These are phyloP conservation scores for Lithocarpus polystachyus DNA, from an alignment of 306 rosid species.

Conservation along the genomic window DNA sequence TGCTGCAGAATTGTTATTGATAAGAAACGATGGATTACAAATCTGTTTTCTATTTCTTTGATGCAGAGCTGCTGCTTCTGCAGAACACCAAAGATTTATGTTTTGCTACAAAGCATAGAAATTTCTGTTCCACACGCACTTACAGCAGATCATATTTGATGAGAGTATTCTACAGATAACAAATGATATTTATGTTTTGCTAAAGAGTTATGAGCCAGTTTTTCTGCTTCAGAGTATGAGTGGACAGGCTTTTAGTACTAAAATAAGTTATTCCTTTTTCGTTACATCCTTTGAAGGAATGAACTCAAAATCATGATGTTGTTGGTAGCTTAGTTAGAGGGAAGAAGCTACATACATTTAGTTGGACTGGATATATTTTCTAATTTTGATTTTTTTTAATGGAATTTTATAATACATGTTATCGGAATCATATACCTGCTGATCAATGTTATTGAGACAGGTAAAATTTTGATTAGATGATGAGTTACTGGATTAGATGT, in stretches of 20 bases:
- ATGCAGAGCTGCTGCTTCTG: no score
- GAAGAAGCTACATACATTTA: conserved; percentile 32
- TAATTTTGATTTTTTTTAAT: conserved; percentile 37
- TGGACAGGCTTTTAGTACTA: conserved; percentile 32
- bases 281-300: conserved; percentile 48
- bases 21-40: no score
- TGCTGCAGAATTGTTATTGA: no score
- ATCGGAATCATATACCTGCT: conserved; percentile 19
- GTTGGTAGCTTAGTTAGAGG: conserved; percentile 31
- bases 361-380: conserved; percentile 36
- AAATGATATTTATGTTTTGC: no score
- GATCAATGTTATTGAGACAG: conserved; percentile 7
- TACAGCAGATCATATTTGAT: no score
- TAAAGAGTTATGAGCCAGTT: conserved; percentile 29
- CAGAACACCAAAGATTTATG: no score
- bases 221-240: conserved; percentile 27
- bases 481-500: background rate
- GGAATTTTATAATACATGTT: conserved; percentile 21
- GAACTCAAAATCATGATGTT: conserved; percentile 43
- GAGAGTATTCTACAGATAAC: no score
- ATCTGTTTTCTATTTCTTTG: no score
- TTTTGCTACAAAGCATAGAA: no score
- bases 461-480: conserved; percentile 6
- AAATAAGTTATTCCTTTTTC: conserved; percentile 43
- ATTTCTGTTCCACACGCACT: no score